Evolutionary conservation across 306 rosid genomes (phyloP), one percentile per base, ranked within the genome.

Genomic region (Quercus suber): DNA sequence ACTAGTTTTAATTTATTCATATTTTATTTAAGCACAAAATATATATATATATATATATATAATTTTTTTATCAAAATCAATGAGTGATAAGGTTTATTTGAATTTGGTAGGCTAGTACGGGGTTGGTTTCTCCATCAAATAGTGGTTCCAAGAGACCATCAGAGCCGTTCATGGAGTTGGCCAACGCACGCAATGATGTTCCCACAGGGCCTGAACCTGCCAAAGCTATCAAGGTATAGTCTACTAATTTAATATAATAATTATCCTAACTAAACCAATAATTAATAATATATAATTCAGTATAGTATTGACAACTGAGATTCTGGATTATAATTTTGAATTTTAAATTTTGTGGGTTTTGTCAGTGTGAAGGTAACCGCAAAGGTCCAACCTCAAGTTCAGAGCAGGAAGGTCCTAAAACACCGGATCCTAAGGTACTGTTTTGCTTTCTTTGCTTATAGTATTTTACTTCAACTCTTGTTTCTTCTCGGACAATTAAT

Each of bases 341-440:
- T 82, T 53, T 37, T 59, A 59, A 19, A 71, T 75, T 64, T 58
- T 71, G 35, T 80, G 57, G 65, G 17, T 61, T 58, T 59, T 80
- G 74, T 45, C 90, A 90, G 95, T 92, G 91, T 51, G 98, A 86
- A 81, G 73, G 77, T 35, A 91, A 85, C 70, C 87, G 92, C n/a
- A 95, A 95, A 79, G 98, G 98, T 77, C 88, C 92, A 63, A 86
- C 98, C 9, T 90, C 97, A 72, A 92, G 96, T 81, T 95, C 99
- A 58, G 99, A 92, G 75, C 99, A 95, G 28, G 97, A 95, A 79
- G 97, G 88, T 73, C 98, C 94, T n/a, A 92, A 92, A 80, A 92
- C 94, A 59, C 98, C 98, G 41, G 99, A 95, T 76, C 97, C 97
- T 43, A 95, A 95, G 96, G 99, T 92, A 73, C 43, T 59, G 51